Percentiles rank a stretch among this genome's conserved stretches.
phyloP scores from a whole-genome alignment of 2,329 filamentous ascomycete species.

The Aspergillus sp. region DNA sequence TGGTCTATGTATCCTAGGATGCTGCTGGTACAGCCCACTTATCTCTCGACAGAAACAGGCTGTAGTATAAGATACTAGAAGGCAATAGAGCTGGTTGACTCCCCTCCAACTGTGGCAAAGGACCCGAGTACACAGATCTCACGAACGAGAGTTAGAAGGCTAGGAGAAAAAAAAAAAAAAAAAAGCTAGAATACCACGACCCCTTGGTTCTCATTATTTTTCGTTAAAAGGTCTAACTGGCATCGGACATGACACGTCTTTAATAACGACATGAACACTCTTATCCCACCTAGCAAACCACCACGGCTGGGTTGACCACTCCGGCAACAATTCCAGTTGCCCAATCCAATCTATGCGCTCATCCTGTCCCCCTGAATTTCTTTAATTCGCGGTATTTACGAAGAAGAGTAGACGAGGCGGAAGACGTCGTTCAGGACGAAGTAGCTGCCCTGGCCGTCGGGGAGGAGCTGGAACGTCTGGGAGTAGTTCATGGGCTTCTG shows the following conservation, averaged over 20 bases:
- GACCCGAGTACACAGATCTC: too few relatives aligned
- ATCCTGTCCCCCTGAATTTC: neutral
- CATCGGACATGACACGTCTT: neutral
- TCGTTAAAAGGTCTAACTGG: neutral
- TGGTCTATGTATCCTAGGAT: neutral
- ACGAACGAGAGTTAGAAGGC: too few relatives aligned
- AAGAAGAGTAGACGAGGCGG: slow-evolving; percentile 69
- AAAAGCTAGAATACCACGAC: neutral
- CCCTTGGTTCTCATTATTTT: neutral
- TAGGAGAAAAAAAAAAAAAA: neutral
- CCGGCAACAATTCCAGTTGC: too few relatives aligned
- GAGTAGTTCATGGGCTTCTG: slow-evolving; percentile 86
- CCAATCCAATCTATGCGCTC: neutral
- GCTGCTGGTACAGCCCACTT: neutral
- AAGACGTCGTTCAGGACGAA: slow-evolving; percentile 95
- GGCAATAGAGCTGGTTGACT: neutral
- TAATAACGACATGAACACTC: neutral
- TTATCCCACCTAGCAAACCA: neutral
- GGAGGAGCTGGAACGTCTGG: slow-evolving; percentile 82
- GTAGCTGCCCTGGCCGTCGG: slow-evolving; percentile 67
- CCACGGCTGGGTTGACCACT: neutral
- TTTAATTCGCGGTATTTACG: neutral
- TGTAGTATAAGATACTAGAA: neutral
- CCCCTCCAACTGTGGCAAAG: neutral
- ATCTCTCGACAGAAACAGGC: neutral